A percentile compares a stretch with the other conserved stretches of the same genome.
These are phyloP conservation scores for Penicillium maclennaniae DNA, from an alignment of 495 filamentous ascomycete species.

Conservation along the genomic window DNA sequence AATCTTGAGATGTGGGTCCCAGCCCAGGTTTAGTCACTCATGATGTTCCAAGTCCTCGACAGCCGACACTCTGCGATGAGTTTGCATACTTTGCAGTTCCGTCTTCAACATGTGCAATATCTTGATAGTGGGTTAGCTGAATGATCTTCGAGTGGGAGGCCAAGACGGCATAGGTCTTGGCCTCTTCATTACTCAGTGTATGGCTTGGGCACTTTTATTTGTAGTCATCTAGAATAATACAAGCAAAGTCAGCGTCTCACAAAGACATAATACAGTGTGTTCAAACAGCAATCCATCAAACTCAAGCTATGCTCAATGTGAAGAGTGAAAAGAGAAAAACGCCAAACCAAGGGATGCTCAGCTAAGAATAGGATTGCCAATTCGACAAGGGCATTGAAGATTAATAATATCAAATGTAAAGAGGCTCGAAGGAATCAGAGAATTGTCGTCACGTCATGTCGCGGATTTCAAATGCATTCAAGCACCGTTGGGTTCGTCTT, in stretches of 20 bases:
- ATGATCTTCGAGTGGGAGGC: no score
- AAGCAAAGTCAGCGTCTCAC: background rate
- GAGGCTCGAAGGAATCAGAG: slow-evolving; percentile 12
- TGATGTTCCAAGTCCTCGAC: no score
- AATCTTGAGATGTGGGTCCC: no score
- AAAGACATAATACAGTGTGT: background rate
- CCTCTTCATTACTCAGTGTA: no score
- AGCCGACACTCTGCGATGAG: no score
- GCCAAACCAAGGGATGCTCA: background rate
- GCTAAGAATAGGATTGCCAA: slow-evolving; percentile 10
- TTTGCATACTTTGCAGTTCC: no score
- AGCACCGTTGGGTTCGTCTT: slow-evolving; percentile 31
- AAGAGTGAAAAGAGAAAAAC: background rate
- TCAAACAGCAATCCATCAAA: background rate
- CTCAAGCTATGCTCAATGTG: background rate
- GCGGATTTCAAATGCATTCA: background rate
- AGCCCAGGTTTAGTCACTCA: no score
- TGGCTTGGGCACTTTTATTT: no score
- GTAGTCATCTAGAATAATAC: background rate
- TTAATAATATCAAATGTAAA: slow-evolving; percentile 15
- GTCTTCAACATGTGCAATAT: no score
- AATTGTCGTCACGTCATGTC: slow-evolving; percentile 18
- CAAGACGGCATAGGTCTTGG: no score
- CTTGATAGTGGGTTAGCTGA: no score
- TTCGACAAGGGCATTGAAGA: background rate